Conservation (phyloP, 345 rosid genomes). For the Rhodamnia argentea region DNA sequence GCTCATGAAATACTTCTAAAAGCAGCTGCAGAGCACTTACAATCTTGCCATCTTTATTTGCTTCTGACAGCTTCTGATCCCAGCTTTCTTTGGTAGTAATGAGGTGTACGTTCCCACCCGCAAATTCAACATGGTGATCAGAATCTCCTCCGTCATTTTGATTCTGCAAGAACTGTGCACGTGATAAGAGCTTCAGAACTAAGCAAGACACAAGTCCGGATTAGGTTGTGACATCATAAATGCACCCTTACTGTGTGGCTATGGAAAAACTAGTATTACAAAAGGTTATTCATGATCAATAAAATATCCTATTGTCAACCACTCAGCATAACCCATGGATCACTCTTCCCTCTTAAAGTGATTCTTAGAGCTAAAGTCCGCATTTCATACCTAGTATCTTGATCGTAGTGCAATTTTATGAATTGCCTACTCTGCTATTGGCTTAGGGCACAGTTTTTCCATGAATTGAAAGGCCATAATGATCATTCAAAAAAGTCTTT, state of each 20-base stretch:
- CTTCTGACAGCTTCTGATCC: slow-evolving; percentile 67
- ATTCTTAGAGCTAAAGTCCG: neutral
- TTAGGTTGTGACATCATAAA: neutral
- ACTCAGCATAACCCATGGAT: neutral
- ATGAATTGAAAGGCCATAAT: neutral
- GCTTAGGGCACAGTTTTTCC: neutral
- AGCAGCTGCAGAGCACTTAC: slow-evolving; percentile 21
- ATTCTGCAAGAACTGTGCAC: slow-evolving; percentile 10
- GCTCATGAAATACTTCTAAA: neutral
- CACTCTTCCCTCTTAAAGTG: neutral
- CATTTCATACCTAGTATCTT: neutral
- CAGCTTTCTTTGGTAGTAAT: slow-evolving; percentile 51
- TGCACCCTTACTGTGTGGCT: neutral
- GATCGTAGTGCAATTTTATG: neutral
- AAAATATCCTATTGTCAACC: neutral
- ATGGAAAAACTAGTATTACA: neutral
- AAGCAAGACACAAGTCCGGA: neutral
- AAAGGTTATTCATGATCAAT: neutral
- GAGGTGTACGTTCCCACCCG: slow-evolving; percentile 46
- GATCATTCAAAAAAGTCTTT: neutral
- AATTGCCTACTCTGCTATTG: neutral
- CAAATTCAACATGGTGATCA: slow-evolving; percentile 27
- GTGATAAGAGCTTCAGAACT: neutral
- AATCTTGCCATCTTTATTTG: slow-evolving; percentile 46
- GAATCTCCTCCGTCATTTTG: slow-evolving; percentile 21